phyloP scores from a whole-genome alignment of 1,284 basidiomycete species.

The Spongispora temasekensis region DNA sequence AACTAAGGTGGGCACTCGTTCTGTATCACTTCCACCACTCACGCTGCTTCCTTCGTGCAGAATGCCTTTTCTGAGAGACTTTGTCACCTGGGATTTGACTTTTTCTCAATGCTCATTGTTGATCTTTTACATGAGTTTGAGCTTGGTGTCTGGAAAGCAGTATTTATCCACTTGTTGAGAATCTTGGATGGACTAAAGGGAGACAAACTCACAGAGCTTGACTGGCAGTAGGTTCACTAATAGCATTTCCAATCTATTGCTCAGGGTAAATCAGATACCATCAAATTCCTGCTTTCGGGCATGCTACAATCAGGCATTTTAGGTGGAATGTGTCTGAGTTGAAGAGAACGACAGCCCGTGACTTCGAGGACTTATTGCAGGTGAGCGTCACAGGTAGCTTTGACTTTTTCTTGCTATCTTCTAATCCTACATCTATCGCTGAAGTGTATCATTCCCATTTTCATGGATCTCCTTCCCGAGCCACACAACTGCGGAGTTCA shows the following conservation, averaged over 20 bases:
- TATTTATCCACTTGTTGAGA: neutral
- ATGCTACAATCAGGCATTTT: neutral
- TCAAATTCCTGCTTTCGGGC: neutral
- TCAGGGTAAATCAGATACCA: neutral
- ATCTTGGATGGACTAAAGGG: neutral
- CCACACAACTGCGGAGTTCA: neutral
- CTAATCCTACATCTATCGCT: neutral
- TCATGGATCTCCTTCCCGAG: neutral
- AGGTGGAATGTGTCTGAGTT: neutral
- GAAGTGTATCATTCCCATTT: neutral
- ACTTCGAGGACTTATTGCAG: neutral
- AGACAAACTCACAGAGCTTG: neutral
- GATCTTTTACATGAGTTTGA: neutral
- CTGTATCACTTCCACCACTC: neutral
- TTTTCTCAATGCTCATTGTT: neutral
- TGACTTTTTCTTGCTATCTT: neutral
- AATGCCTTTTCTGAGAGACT: neutral
- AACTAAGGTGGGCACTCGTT: neutral
- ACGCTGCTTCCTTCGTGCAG: neutral
- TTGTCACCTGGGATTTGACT: neutral
- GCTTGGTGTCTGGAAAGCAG: neutral
- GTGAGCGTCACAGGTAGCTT: neutral
- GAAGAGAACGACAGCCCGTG: neutral
- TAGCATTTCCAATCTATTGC: neutral
- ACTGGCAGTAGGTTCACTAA: too few species aligned